These are phyloP conservation scores for Paramyrothecium roridum DNA, from an alignment of 2,329 filamentous ascomycete genomes.

Conservation along the genomic window DNA sequence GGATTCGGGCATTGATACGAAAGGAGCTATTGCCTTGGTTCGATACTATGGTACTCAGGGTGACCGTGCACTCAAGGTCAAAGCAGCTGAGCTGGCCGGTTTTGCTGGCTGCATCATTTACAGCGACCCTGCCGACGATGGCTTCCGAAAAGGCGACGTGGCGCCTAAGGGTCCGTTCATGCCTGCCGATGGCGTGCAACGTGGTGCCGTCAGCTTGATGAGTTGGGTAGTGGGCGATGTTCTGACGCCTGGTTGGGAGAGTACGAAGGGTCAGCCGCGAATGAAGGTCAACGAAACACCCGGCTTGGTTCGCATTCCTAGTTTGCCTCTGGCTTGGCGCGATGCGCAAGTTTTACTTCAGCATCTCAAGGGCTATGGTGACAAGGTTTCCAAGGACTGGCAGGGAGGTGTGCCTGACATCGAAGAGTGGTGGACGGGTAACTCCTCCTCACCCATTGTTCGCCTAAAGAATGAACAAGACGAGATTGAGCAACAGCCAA, in stretches of 20 bases:
- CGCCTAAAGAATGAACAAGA: constrained; percentile 85
- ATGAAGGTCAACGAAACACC: constrained; percentile 67
- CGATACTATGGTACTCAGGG: constrained; percentile 72
- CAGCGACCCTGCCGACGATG: constrained; percentile 83
- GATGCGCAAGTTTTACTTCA: constrained; percentile 80
- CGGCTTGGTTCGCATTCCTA: constrained; percentile 80
- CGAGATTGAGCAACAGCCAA: constrained; percentile 74
- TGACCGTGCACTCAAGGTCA: constrained; percentile 79
- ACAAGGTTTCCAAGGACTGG: constrained; percentile 69
- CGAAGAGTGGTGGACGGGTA: constrained; percentile 80
- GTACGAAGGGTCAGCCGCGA: constrained; percentile 61
- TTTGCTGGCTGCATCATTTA: constrained; percentile 89
- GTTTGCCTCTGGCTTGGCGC: constrained; percentile 83
- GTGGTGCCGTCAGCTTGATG: constrained; percentile 76
- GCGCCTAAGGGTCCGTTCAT: constrained; percentile 78
- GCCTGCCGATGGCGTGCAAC: constrained; percentile 78
- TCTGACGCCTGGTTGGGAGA: constrained; percentile 85
- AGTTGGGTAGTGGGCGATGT: constrained; percentile 86
- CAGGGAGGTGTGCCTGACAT: constrained; percentile 72
- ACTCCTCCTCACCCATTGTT: constrained; percentile 70
- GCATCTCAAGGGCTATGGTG: constrained; percentile 71
- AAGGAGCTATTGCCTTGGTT: constrained; percentile 81
- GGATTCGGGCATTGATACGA: constrained; percentile 68
- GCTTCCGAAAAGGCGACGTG: constrained; percentile 67
- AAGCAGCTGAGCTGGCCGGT: constrained; percentile 82